Percentiles rank a stretch among this genome's conserved stretches.
phyloP scores from a whole-genome alignment of 495 filamentous ascomycete genomes.

The Tuber umbilicatum region DNA sequence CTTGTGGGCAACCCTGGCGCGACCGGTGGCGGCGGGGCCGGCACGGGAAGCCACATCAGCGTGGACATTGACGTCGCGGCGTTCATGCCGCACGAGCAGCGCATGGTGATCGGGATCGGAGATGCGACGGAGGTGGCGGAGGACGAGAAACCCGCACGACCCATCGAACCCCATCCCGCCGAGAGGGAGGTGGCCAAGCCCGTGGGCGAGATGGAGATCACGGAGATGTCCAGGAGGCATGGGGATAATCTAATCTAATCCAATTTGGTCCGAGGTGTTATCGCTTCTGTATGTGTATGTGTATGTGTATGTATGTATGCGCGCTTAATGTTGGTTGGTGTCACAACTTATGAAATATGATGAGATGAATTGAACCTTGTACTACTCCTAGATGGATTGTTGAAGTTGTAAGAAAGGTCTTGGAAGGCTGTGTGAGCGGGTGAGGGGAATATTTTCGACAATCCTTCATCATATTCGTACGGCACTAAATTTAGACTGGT shows the following conservation, averaged over 20 bases:
- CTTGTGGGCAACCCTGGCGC: neutral
- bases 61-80: neutral
- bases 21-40: neutral
- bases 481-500: no score
- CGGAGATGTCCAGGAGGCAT: neutral
- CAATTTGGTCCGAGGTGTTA: neutral
- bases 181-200: neutral
- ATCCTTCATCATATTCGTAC: no score
- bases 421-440: neutral
- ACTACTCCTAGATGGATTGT: neutral
- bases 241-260: neutral
- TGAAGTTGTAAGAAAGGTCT: neutral
- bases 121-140: constrained; percentile 1
- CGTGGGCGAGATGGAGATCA: neutral
- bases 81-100: neutral
- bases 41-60: neutral
- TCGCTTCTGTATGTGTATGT: neutral
- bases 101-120: neutral
- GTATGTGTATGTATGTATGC: neutral
- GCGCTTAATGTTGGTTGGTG: neutral
- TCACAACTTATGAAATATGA: neutral
- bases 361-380: no score
- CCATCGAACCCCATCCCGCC: neutral
- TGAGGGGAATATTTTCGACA: neutral
- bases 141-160: neutral